Conservation (phyloP, 208 protist species). For the Trypanosoma avium region DNA sequence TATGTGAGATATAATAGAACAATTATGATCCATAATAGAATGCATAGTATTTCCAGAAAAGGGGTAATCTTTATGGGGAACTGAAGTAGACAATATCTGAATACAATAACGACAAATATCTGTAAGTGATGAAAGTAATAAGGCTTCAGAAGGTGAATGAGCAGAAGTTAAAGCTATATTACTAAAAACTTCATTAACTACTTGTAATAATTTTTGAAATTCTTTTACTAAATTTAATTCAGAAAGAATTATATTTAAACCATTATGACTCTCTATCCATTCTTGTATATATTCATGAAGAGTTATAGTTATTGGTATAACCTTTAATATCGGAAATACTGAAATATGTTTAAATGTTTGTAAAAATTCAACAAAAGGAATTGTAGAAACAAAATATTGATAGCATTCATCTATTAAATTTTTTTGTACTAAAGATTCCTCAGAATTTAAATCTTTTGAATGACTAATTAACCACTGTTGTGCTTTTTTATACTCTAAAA, state of each 20-base stretch:
- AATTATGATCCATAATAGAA: conserved; percentile 23
- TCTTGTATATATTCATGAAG: conserved; percentile 25
- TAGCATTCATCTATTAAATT: neutral
- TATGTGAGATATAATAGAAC: conserved; percentile 3
- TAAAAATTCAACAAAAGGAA: conserved; percentile 25
- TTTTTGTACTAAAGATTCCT: neutral
- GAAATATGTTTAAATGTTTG: conserved; percentile 24
- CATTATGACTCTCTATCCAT: conserved; percentile 26
- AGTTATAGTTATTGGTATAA: conserved; percentile 1
- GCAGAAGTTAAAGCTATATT: neutral
- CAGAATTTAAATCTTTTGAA: neutral
- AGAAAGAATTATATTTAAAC: conserved; percentile 7
- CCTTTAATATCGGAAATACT: conserved; percentile 10
- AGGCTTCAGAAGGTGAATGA: conserved; percentile 16
- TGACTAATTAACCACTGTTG: too few species aligned
- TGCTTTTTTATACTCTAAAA: neutral
- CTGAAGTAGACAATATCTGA: conserved; percentile 17
- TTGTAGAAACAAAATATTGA: conserved; percentile 1
- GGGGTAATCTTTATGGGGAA: conserved; percentile 7
- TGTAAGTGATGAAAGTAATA: conserved; percentile 22
- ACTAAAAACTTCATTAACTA: conserved; percentile 3
- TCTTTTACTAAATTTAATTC: conserved; percentile 12
- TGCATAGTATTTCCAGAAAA: conserved; percentile 20
- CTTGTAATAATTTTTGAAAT: conserved; percentile 10
- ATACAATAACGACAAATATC: conserved; percentile 30